A percentile compares a stretch with the other conserved stretches of the same genome.
Conservation (phyloP, 371 early-diverging fungal species). For the Rhizopus sp. region DNA sequence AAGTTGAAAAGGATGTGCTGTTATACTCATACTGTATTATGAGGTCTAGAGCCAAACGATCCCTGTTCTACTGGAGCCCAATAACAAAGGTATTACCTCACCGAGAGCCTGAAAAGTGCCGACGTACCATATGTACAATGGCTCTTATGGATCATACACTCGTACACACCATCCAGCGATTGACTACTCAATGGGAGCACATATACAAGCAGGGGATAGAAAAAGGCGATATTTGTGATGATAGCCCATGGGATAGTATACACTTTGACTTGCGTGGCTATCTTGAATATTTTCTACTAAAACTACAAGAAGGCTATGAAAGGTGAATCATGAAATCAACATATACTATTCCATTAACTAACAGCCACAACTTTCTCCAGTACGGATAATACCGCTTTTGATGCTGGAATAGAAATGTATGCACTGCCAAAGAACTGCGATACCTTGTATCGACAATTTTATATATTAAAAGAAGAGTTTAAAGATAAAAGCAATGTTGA, state of each 20-base stretch:
- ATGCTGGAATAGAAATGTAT: not conserved
- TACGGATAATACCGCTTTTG: not conserved
- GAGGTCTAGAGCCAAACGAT: constrained; percentile 13
- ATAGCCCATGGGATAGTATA: constrained; percentile 15
- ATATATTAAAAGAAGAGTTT: not conserved
- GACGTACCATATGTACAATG: constrained; percentile 10
- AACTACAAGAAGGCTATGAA: constrained; percentile 4
- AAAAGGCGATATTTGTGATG: constrained; percentile 13
- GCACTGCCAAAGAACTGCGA: not conserved
- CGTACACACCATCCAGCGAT: not conserved
- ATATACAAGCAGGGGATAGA: constrained; percentile 17
- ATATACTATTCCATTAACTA: not conserved
- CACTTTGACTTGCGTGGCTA: constrained; percentile 18
- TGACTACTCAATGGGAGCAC: constrained; percentile 12
- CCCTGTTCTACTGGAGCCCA: constrained; percentile 19
- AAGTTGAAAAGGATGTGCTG: constrained; percentile 20
- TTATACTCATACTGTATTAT: constrained; percentile 21
- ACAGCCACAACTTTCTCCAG: not conserved
- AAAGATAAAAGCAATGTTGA: not conserved
- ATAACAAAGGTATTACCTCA: constrained; percentile 9
- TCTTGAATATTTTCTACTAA: constrained; percentile 19
- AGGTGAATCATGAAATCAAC: not conserved
- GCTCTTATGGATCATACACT: not conserved
- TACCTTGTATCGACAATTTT: not conserved
- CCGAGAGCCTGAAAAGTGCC: constrained; percentile 7